These are phyloP conservation scores for Rhizopogon roseolus DNA, from an alignment of 768 basidiomycete species.

Conservation along the genomic window DNA sequence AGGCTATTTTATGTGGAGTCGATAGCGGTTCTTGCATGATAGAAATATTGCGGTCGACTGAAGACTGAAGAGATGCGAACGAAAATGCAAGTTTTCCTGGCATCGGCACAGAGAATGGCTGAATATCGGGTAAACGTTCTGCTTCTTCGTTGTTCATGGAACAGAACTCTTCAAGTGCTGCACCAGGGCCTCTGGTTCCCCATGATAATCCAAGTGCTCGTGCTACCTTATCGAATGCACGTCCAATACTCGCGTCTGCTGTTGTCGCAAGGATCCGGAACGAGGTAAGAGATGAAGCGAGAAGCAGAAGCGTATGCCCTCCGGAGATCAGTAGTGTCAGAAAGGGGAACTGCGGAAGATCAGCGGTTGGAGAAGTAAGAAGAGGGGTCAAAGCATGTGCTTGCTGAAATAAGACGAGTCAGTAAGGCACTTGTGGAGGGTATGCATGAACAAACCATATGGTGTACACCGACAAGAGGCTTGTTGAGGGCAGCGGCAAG, in stretches of 20 bases:
- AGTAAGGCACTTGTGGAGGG: too few species aligned
- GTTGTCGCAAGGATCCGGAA: constrained; percentile 76
- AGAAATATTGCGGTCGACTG: constrained; percentile 55
- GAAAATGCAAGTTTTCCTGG: constrained; percentile 64
- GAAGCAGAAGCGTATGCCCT: constrained; percentile 88
- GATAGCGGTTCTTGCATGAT: constrained; percentile 27
- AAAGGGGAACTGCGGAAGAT: constrained; percentile 72
- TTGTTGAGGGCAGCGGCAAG: constrained; percentile 74
- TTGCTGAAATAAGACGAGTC: constrained; percentile 50
- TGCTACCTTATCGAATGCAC: constrained; percentile 81
- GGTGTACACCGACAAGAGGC: constrained; percentile 87
- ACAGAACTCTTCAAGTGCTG: constrained; percentile 76
- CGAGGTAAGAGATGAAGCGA: constrained; percentile 51
- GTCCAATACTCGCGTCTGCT: constrained; percentile 70
- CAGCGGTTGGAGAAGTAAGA: constrained; percentile 46
- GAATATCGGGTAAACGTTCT: constrained; percentile 24
- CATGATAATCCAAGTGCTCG: constrained; percentile 64
- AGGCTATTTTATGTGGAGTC: constrained; percentile 27
- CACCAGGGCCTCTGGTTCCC: constrained; percentile 63
- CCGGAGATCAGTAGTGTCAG: constrained; percentile 86
- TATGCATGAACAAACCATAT: constrained; percentile 65
- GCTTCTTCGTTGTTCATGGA: constrained; percentile 20
- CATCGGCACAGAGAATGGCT: constrained; percentile 45
- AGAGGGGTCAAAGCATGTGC: constrained; percentile 84
- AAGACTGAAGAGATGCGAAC: constrained; percentile 71